Evolutionary conservation across 129 eudicot species (phyloP), one percentile per base, ranked within the genome.

Genomic region (Flaveria sonorensis): DNA sequence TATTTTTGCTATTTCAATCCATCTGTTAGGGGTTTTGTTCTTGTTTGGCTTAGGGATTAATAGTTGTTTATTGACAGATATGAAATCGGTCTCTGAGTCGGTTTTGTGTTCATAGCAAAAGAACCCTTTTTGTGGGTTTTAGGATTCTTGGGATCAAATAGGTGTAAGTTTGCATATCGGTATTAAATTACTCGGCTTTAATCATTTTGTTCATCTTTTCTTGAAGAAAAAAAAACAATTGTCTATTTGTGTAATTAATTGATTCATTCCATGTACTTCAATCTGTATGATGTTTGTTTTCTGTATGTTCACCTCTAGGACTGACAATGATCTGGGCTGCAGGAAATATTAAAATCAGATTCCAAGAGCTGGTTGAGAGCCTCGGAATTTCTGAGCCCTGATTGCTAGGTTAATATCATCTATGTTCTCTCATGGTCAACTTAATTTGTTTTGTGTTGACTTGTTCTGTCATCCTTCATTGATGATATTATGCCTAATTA

Each of bases 341-440:
- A 89, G 97, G 92, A 81, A 46, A 61, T 75, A 18, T 83, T 42
- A 77, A 36, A 80, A 81, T 88, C 92, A 84, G 80, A 80, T 83
- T 84, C 84, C 87, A 92, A 87, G 90, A 86, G 92, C 92, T 86
- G 91, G 91, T 89, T 89, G 91, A 89, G 89, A 87, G 89, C 88
- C 88, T 86, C 86, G 88, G 89, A 86, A 82, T 85, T 80, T 83
- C 86, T 82, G 56, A 79, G 77, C 86, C 86, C 86, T 77, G 86
- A 39, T 64, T 77, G 63, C 83, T 92, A 88, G 96, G 92, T 89
- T 78, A 83, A 81, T 85, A 82, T 85, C 92, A 84, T 75, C 70
- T 78, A 83, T 76, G 86, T 79, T 85, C 82, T 81, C 82, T 78
- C 36, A 51, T 81, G 79, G 83, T 79, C 68, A 68, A 71, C 75